Evolutionary conservation across 2,329 filamentous ascomycete genomes (phyloP), one percentile per base, ranked within the genome.

Genomic region (Talaromyces sp.): DNA sequence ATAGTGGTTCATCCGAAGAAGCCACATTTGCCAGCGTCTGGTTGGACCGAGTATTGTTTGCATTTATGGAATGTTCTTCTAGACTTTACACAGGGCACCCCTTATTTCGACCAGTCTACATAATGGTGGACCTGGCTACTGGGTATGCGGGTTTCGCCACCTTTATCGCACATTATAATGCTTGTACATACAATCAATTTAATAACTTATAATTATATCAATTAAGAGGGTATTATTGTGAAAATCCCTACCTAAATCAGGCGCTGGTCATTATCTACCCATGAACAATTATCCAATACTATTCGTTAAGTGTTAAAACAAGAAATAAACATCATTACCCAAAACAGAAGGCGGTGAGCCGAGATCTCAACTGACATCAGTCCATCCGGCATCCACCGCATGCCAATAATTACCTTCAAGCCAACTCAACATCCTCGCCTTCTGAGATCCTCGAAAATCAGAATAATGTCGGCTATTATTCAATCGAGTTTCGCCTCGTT

Each of bases 391-490:
- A 19, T 47, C 44, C 44, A 22, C 44, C 44, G 42, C 19, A 47
- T 47, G 15, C 11, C 7, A 47, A 19, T 44, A 39, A n/a, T 13
- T 33, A 13, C 13, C 11, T 33, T 3, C 32, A 33, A 1, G 13
- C 10, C 9, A 33, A 13, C 32, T 13, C 32, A 33, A 10, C 32
- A 33, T 36, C 33, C 33, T 36, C 33, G 13, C 9, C 3, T 15
- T 47, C 10, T 6, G 19, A 19, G 11, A 25, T 47, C 19, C 0
- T 28, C 25, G 36, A 39, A 39, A 17, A 2, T 7, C 49, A 53
- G 44, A 53, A 63, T 63, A 53, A 63, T 63, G 61, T 42, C 61
- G 3, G 10, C 54, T 19, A 49, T 22, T 19, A 49, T 22, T 49
- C 51, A 55, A 25, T 17, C 42, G 36, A 7, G 25, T 11, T 36